phyloP scores from a whole-genome alignment of 169 alveolate species.

The Cryptosporidium felis region DNA sequence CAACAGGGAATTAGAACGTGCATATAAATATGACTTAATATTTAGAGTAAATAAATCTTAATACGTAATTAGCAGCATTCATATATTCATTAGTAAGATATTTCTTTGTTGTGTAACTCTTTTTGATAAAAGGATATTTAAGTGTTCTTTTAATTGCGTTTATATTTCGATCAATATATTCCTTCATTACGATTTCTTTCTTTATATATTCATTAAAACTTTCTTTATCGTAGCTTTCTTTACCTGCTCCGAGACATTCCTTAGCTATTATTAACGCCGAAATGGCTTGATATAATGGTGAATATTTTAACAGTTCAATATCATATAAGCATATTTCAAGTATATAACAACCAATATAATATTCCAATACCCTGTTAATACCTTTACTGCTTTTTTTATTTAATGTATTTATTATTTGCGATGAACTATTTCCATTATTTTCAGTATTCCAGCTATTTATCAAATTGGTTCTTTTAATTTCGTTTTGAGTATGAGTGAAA shows the following conservation, averaged over 20 bases:
- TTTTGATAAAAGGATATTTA: slow-evolving; percentile 22
- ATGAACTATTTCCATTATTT: slow-evolving; percentile 35
- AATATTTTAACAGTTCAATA: slow-evolving; percentile 47
- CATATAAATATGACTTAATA: not conserved
- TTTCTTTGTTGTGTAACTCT: slow-evolving; percentile 39
- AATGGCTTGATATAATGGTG: slow-evolving; percentile 58
- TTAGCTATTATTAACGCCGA: slow-evolving; percentile 44
- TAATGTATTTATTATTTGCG: slow-evolving; percentile 27
- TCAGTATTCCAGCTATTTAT: no score
- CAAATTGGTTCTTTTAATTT: not conserved
- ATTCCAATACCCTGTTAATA: slow-evolving; percentile 40
- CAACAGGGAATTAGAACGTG: not conserved
- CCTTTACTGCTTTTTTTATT: slow-evolving; percentile 39
- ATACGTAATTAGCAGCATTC: slow-evolving; percentile 66
- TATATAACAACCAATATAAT: slow-evolving; percentile 49
- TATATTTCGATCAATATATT: slow-evolving; percentile 4
- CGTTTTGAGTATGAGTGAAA: not conserved
- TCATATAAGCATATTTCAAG: slow-evolving; percentile 52
- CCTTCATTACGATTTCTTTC: slow-evolving; percentile 5
- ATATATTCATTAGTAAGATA: slow-evolving; percentile 47
- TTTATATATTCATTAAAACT: not conserved
- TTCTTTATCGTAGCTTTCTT: not conserved
- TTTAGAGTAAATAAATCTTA: slow-evolving; percentile 7
- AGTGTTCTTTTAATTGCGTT: slow-evolving; percentile 47
- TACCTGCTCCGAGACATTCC: slow-evolving; percentile 54